Evolutionary conservation across 768 basidiomycete species (phyloP), one percentile per base, ranked within the genome.

Genomic region (Lactarius tabidus): DNA sequence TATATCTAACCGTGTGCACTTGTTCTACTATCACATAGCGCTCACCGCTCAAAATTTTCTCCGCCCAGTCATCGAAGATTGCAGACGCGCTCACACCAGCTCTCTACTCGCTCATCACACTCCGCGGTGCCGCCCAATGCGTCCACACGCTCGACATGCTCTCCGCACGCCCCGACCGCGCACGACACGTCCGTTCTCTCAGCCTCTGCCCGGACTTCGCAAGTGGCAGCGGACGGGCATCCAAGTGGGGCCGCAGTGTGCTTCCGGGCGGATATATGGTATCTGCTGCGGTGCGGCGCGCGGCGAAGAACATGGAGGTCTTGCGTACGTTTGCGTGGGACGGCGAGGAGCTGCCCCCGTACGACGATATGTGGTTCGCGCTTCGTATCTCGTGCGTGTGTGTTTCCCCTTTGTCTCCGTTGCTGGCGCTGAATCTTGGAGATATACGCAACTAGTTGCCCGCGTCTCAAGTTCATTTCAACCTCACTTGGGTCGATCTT

Each of bases 291-390:
- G 79, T 90, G 33, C 74, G 81, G 26, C 71, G 77, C 26, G 76
- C 82, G 10, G 87, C 81, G 45, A 76, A 70, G 70, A 73, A 76
- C 55, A 74, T 91, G 51, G 90, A 91, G 55, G 87, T 86, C 23
- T 79, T 92, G 45, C 75, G 79, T 33, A 84, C 78, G 15, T 91
- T 91, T 70, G 75, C 82, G 39, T 92, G 90, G 90, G 86, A 86
- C 66, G 87, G 83, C 4, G 87, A 89, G 72, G 74, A 77, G 9
- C 77, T 85, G 38, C 83, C 86, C 18, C 82, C 80, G 38, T 76
- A 83, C 66, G 90, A 91, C 65, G 85, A 87, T 67, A 88, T 92
- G 86, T 92, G 90, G 90, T 82, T 88, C 66, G 84, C 86, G 52
- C 77, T 92, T 69, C 83, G 88, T 41, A 75, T 83, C 60, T 85